Evolutionary conservation across 768 basidiomycete species (phyloP).

Genomic region (Russula sp.): DNA sequence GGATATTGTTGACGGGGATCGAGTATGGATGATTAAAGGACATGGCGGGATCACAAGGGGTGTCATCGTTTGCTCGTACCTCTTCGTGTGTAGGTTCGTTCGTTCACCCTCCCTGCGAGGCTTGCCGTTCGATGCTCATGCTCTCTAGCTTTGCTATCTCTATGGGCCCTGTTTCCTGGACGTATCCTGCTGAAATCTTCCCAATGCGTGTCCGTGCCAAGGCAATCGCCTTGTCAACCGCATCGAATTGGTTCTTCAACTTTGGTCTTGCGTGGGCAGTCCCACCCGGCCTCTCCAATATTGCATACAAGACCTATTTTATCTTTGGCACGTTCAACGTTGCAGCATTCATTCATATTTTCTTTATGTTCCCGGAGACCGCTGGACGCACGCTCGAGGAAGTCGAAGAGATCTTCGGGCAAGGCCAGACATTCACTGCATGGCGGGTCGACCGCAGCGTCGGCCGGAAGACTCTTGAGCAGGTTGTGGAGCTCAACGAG

Average conservation of each 20-base stretch:
- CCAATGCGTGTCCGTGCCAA: conserved; percentile 36
- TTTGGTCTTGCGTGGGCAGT: conserved; percentile 51
- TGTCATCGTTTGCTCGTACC: conserved; percentile 71
- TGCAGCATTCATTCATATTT: conserved; percentile 60
- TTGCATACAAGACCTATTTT: conserved; percentile 74
- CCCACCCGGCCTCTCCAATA: conserved; percentile 58
- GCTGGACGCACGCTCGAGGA: conserved; percentile 70
- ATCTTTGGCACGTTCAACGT: conserved; percentile 76
- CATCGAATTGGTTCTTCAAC: conserved; percentile 43
- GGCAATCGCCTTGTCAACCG: conserved; percentile 37
- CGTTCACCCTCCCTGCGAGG: neutral
- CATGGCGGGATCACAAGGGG: conserved; percentile 56
- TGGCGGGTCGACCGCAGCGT: conserved; percentile 61
- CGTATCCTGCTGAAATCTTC: conserved; percentile 45
- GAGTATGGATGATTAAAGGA: conserved; percentile 56
- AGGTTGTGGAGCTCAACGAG: conserved; percentile 34
- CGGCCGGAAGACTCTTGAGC: conserved; percentile 54
- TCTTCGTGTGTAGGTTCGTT: conserved; percentile 56
- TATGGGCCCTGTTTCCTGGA: conserved; percentile 71
- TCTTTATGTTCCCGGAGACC: conserved; percentile 80
- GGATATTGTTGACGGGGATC: conserved; percentile 39
- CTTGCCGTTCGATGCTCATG: neutral
- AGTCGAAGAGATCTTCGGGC: conserved; percentile 69
- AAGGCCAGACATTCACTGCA: conserved; percentile 62
- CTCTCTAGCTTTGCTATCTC: conserved; percentile 34